phyloP scores from a whole-genome alignment of 2,329 filamentous ascomycete species.

The Chaetomiaceae sp. region DNA sequence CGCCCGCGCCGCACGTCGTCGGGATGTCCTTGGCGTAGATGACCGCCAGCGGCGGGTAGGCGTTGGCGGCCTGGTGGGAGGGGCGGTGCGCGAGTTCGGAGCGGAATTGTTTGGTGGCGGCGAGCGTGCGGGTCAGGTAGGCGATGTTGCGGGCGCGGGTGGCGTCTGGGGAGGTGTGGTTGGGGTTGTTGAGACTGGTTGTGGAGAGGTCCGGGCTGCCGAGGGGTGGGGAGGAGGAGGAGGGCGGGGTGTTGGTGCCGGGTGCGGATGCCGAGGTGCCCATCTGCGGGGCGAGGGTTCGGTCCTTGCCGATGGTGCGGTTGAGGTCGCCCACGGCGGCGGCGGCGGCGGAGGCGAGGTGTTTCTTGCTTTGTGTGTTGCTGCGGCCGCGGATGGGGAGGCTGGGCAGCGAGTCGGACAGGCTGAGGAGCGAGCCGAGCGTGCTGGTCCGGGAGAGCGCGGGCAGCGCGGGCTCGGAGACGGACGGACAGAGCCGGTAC shows the following conservation, averaged over 20 bases:
- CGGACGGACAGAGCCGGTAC: conserved; percentile 70
- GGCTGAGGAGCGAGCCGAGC: conserved; percentile 41
- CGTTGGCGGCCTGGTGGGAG: conserved; percentile 55
- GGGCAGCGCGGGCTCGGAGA: conserved; percentile 58
- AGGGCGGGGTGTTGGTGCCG: conserved; percentile 18
- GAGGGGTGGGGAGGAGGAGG: conserved; percentile 18
- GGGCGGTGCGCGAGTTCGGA: conserved; percentile 60
- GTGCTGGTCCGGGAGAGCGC: conserved; percentile 40
- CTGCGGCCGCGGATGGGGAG: conserved; percentile 39
- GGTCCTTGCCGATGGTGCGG: conserved; percentile 36
- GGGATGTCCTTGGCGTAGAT: conserved; percentile 84
- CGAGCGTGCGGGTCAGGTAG: conserved; percentile 71
- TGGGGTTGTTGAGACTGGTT: conserved; percentile 4
- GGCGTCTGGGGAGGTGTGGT: conserved; percentile 9
- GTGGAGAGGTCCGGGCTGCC: conserved; percentile 21
- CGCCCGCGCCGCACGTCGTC: conserved; percentile 75
- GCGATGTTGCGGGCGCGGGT: conserved; percentile 46
- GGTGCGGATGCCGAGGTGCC: conserved; percentile 16
- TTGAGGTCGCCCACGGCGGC: conserved; percentile 43
- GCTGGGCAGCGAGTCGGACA: conserved; percentile 38
- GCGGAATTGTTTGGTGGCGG: conserved; percentile 68
- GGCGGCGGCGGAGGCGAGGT: not conserved
- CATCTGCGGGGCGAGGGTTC: conserved; percentile 43
- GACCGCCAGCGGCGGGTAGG: conserved; percentile 74
- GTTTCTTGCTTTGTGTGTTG: conserved; percentile 36